Percentiles rank a stretch among this genome's conserved stretches.
Evolutionary conservation across 768 basidiomycete genomes (phyloP).

Genomic region (Tricholoma hemisulphureum): DNA sequence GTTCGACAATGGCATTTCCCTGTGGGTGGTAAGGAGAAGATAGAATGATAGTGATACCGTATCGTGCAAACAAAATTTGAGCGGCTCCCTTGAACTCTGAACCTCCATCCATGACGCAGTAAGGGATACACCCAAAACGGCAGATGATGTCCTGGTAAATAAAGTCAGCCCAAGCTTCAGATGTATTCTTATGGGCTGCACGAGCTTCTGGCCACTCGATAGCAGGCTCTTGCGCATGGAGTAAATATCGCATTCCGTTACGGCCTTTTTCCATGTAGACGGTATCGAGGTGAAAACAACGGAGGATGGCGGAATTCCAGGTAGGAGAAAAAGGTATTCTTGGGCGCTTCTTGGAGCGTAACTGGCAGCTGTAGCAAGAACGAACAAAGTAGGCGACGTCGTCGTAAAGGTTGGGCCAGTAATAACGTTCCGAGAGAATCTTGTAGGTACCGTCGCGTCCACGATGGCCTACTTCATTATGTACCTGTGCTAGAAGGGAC

Average conservation of each 20-base stretch:
- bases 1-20: constrained; percentile 13
- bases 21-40: constrained; percentile 32
- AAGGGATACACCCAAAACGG: too few relatives aligned
- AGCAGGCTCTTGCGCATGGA: constrained; percentile 23
- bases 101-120: too few relatives aligned
- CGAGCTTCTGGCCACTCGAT: constrained; percentile 24
- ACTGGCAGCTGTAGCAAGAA: constrained; percentile 35
- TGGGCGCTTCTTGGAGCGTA: constrained; percentile 15
- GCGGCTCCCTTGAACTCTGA: too few relatives aligned
- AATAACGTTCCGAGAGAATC: constrained; percentile 22
- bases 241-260: constrained; percentile 22
- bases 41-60: constrained; percentile 25
- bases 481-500: constrained; percentile 21
- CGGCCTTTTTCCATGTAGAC: too few relatives aligned
- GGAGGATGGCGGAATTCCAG: constrained; percentile 5
- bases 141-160: constrained; percentile 30
- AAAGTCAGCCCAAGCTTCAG: constrained; percentile 22
- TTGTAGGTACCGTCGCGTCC: constrained; percentile 26
- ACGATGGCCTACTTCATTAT: too few relatives aligned
- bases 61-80: constrained; percentile 18
- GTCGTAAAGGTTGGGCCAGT: constrained; percentile 33
- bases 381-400: constrained; percentile 28
- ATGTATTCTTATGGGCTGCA: constrained; percentile 7
- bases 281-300: too few relatives aligned
- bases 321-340: constrained; percentile 19